A percentile compares a stretch with the other conserved stretches of the same genome.
Conservation (phyloP, 2,329 filamentous ascomycete genomes). For the Talaromyces sp. region DNA sequence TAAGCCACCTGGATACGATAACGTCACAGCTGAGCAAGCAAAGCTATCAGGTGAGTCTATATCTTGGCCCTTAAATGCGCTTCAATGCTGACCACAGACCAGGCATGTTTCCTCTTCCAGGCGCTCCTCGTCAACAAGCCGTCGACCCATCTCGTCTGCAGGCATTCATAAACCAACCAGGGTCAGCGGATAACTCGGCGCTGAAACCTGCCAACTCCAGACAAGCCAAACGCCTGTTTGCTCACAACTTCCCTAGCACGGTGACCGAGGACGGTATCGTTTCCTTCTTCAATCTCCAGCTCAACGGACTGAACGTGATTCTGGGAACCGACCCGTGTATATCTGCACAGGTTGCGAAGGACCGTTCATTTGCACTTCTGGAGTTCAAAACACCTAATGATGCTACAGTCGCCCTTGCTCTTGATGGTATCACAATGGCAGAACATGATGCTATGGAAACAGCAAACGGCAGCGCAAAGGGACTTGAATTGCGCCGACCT, state of each 20-base stretch:
- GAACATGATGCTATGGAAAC: conserved; percentile 57
- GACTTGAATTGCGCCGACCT: conserved; percentile 73
- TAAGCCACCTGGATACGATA: conserved; percentile 96
- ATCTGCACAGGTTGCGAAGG: conserved; percentile 74
- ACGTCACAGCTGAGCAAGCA: conserved; percentile 95
- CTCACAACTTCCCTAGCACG: conserved; percentile 71
- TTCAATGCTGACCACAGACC: conserved; percentile 1
- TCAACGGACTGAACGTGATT: conserved; percentile 94
- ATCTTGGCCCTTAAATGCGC: neutral
- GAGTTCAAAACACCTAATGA: conserved; percentile 88
- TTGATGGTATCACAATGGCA: conserved; percentile 87
- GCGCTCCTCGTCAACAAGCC: conserved; percentile 87
- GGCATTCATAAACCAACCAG: conserved; percentile 90
- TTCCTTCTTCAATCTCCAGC: conserved; percentile 90
- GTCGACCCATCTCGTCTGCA: conserved; percentile 94
- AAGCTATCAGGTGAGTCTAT: conserved; percentile 69
- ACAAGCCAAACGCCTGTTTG: conserved; percentile 86
- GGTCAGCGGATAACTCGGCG: conserved; percentile 64
- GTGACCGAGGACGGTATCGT: conserved; percentile 72
- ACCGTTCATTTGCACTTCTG: conserved; percentile 74
- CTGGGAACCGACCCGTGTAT: conserved; percentile 79
- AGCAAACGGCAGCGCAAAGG: conserved; percentile 50
- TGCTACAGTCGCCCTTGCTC: conserved; percentile 82
- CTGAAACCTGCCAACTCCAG: conserved; percentile 90
- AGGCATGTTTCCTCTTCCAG: conserved; percentile 96